These are phyloP conservation scores for Fabrea salina DNA, from an alignment of 169 alveolate genomes.

Conservation along the genomic window DNA sequence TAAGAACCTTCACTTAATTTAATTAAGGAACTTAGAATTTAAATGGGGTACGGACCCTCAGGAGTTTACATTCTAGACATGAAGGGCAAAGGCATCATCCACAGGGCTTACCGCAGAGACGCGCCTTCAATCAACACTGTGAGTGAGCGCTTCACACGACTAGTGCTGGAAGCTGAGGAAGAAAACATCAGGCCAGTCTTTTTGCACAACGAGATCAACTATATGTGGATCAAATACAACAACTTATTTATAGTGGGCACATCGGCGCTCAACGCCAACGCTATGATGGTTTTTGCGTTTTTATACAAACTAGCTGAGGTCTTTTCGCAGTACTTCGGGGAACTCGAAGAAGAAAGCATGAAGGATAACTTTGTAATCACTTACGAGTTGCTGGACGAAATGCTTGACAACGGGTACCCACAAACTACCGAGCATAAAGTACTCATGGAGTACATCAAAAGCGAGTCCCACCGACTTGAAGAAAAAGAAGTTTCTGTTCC, in stretches of 20 bases:
- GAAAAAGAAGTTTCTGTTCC: slow-evolving; percentile 71
- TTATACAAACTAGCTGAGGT: slow-evolving; percentile 85
- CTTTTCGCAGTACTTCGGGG: slow-evolving; percentile 94
- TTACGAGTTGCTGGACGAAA: slow-evolving; percentile 98
- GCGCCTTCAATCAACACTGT: slow-evolving; percentile 68
- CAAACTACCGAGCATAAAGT: slow-evolving; percentile 93
- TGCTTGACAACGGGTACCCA: slow-evolving; percentile 99
- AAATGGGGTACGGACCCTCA: slow-evolving; percentile 82
- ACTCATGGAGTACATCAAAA: slow-evolving; percentile 91
- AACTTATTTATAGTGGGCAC: slow-evolving; percentile 89
- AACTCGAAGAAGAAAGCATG: slow-evolving; percentile 97
- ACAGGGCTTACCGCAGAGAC: slow-evolving; percentile 93
- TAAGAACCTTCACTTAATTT: too few relatives aligned
- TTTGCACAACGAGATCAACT: slow-evolving; percentile 92
- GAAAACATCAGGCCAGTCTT: slow-evolving; percentile 92
- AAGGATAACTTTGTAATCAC: slow-evolving; percentile 98
- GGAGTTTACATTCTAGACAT: slow-evolving; percentile 92
- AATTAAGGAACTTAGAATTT: background rate
- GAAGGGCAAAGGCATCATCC: slow-evolving; percentile 86
- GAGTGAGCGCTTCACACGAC: slow-evolving; percentile 33
- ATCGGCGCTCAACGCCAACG: slow-evolving; percentile 75
- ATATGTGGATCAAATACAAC: slow-evolving; percentile 95
- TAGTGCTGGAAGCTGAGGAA: slow-evolving; percentile 91
- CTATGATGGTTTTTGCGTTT: slow-evolving; percentile 80
- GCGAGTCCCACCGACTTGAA: slow-evolving; percentile 86